Conservation (phyloP, 805 yeast species). For the Yarrowia sp. region DNA sequence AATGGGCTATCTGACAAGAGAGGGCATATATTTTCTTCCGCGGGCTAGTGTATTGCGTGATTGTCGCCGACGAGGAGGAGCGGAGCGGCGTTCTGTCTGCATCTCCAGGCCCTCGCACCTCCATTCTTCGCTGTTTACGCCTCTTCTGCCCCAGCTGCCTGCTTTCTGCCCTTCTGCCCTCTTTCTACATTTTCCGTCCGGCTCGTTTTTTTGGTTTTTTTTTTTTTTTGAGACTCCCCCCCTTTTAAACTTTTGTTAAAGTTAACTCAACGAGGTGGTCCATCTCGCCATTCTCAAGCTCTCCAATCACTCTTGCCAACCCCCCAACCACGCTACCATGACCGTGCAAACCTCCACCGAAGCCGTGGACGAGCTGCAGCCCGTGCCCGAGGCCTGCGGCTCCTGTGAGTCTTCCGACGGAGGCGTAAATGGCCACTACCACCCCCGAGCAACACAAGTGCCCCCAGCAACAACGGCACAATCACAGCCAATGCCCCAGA, state of each 20-base stretch:
- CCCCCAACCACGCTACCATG: neutral
- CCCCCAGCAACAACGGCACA: neutral
- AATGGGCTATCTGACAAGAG: too few species aligned
- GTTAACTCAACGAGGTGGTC: slow-evolving; percentile 20
- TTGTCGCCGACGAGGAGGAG: too few species aligned
- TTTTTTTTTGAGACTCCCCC: neutral
- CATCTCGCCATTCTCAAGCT: slow-evolving; percentile 20
- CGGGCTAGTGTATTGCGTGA: neutral
- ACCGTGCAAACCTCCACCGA: slow-evolving; percentile 21
- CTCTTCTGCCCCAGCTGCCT: too few species aligned
- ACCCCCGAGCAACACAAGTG: neutral
- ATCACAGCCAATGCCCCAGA: neutral
- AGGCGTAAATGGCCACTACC: neutral
- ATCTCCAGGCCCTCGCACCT: too few species aligned
- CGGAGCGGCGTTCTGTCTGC: too few species aligned
- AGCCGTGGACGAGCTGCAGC: slow-evolving; percentile 23
- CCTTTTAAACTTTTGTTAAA: slow-evolving; percentile 20
- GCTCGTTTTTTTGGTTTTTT: neutral
- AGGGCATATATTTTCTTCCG: too few species aligned
- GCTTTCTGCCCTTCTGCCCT: neutral
- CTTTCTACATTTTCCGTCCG: neutral
- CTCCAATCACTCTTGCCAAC: neutral
- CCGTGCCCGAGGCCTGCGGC: slow-evolving; percentile 21
- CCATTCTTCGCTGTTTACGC: too few species aligned
- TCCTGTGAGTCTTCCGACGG: neutral